Evolutionary conservation across 2,329 filamentous ascomycete genomes (phyloP).

Genomic region (Amylocarpus encephaloides): DNA sequence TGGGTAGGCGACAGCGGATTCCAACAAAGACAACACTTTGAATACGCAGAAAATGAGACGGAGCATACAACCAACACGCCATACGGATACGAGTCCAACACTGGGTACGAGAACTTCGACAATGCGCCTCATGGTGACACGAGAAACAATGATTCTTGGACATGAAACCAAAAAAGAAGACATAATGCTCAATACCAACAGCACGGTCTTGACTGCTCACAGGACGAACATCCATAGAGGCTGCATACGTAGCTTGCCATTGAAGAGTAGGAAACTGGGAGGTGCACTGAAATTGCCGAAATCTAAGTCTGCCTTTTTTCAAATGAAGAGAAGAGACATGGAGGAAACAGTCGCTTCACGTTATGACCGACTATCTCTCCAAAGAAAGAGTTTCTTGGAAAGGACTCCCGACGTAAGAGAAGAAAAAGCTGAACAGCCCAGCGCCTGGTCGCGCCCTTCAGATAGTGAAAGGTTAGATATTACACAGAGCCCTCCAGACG

Average conservation of each 20-base stretch:
- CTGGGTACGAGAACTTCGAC: neutral
- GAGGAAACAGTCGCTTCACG: neutral
- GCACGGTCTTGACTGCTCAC: neutral
- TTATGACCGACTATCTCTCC: neutral
- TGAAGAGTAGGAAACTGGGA: neutral
- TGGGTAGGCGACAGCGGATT: neutral
- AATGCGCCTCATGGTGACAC: neutral
- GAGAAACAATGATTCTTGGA: neutral
- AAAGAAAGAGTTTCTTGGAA: neutral
- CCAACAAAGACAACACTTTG: neutral
- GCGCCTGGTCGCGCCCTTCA: neutral
- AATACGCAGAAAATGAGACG: neutral
- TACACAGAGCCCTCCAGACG: neutral
- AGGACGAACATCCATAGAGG: neutral
- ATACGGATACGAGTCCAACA: neutral
- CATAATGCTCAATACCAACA: neutral
- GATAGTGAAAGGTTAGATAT: neutral
- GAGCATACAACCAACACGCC: neutral
- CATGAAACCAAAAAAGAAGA: neutral
- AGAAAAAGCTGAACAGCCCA: neutral
- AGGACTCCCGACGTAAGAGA: neutral
- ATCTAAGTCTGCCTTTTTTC: neutral
- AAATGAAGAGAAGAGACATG: neutral
- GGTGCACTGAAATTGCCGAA: neutral
- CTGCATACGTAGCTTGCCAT: neutral